Conservation (phyloP, 257 asterid genomes). For the Petunia axillaris region DNA sequence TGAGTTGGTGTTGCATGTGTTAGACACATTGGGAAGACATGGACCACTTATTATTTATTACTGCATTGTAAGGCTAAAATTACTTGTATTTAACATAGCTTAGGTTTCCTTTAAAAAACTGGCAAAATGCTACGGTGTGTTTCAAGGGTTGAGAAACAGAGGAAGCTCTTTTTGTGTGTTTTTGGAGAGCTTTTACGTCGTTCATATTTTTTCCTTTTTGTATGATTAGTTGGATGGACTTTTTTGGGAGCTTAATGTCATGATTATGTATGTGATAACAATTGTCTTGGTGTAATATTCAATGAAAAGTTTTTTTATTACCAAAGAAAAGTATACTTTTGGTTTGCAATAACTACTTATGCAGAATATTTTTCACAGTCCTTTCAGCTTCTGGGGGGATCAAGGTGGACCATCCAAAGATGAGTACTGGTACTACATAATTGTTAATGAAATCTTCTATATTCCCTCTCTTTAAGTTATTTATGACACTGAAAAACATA, state of each 20-base stretch:
- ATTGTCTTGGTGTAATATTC: not conserved
- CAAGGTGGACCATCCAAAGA: conserved; percentile 82
- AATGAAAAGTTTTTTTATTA: not conserved
- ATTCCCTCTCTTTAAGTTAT: not conserved
- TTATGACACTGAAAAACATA: conserved; percentile 8
- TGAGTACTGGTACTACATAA: conserved; percentile 68
- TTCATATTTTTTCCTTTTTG: not conserved
- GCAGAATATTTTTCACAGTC: conserved; percentile 50
- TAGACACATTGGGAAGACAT: not conserved
- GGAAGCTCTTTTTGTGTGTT: not conserved
- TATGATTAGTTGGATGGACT: not conserved
- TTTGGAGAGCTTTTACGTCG: not conserved
- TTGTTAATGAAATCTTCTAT: conserved; percentile 15
- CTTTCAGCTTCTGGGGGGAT: conserved; percentile 97
- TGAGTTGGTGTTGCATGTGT: conserved; percentile 6
- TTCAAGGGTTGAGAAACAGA: not conserved
- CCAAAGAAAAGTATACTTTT: conserved; percentile 3
- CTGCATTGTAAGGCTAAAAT: not conserved
- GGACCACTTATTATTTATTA: not conserved
- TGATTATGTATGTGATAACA: not conserved
- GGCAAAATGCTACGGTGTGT: not conserved
- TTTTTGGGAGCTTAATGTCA: conserved; percentile 11
- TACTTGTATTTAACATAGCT: not conserved
- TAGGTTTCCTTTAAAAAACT: not conserved
- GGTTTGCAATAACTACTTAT: conserved; percentile 28